Evolutionary conservation across 2,329 filamentous ascomycete species (phyloP).

Genomic region (Ophiobolus disseminans): DNA sequence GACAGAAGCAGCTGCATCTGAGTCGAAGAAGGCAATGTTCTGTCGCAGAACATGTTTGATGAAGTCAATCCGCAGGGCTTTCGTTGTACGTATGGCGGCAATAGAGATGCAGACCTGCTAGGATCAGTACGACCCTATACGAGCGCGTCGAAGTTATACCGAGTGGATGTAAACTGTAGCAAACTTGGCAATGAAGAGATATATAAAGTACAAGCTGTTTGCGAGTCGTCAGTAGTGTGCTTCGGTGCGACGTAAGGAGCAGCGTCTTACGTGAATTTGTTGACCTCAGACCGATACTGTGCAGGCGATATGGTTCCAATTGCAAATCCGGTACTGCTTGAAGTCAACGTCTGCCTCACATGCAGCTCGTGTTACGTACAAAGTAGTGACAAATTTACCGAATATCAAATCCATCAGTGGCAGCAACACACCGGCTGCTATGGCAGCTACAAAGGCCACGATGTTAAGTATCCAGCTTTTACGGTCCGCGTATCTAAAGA

Average conservation of each 20-base stretch:
- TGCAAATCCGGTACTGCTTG: constrained; percentile 53
- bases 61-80: constrained; percentile 65
- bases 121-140: constrained; percentile 5
- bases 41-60: constrained; percentile 66
- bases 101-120: constrained; percentile 54
- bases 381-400: constrained; percentile 55
- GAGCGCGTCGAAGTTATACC: constrained; percentile 11
- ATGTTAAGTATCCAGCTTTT: constrained; percentile 41
- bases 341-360: background rate
- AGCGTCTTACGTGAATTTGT: constrained; percentile 41
- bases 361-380: background rate
- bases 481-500: constrained; percentile 46
- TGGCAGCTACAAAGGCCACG: constrained; percentile 46
- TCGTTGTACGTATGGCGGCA: constrained; percentile 60
- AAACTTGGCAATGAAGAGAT: constrained; percentile 73
- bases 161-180: constrained; percentile 62
- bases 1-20: constrained; percentile 89
- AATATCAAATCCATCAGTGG: constrained; percentile 62
- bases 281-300: constrained; percentile 49
- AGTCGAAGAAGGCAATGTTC: constrained; percentile 65
- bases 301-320: constrained; percentile 40
- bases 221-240: background rate
- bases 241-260: background rate
- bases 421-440: constrained; percentile 54
- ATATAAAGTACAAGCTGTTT: constrained; percentile 69